phyloP scores from a whole-genome alignment of 2,329 filamentous ascomycete genomes.

The Ceratocystis ficicola region DNA sequence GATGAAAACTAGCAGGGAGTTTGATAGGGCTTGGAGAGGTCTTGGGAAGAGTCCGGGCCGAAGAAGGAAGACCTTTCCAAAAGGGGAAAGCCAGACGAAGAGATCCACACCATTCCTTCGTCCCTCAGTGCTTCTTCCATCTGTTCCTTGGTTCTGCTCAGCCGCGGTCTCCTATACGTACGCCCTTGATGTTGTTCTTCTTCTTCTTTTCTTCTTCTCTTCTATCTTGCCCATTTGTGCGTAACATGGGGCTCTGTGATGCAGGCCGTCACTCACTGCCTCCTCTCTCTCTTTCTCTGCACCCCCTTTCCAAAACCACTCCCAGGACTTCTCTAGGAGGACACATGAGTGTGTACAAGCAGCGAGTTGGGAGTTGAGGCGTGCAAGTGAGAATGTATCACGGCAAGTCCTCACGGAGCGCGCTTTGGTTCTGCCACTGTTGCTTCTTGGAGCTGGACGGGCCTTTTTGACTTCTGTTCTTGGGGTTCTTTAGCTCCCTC shows the following conservation, averaged over 20 bases:
- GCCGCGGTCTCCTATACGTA: neutral
- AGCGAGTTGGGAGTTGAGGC: neutral
- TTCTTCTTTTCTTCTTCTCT: neutral
- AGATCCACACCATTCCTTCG: neutral
- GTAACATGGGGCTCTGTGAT: neutral
- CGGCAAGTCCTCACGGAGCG: neutral
- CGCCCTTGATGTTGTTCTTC: neutral
- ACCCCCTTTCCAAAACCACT: neutral
- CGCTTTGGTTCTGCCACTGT: neutral
- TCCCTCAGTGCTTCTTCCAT: neutral
- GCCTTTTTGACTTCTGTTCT: neutral
- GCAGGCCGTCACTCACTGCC: neutral
- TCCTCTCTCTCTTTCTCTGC: no score
- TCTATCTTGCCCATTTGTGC: neutral
- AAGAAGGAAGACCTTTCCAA: slow-evolving; percentile 4
- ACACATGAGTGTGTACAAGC: neutral
- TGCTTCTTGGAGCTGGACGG: neutral
- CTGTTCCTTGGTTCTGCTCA: neutral
- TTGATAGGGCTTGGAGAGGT: neutral
- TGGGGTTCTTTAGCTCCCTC: neutral
- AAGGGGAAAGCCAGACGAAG: slow-evolving; percentile 4
- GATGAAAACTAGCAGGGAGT: neutral
- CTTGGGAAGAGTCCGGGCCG: slow-evolving; percentile 4
- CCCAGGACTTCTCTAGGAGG: neutral
- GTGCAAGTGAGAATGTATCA: neutral